phyloP scores from a whole-genome alignment of 805 yeast species.

The Myxozyma neotropica region DNA sequence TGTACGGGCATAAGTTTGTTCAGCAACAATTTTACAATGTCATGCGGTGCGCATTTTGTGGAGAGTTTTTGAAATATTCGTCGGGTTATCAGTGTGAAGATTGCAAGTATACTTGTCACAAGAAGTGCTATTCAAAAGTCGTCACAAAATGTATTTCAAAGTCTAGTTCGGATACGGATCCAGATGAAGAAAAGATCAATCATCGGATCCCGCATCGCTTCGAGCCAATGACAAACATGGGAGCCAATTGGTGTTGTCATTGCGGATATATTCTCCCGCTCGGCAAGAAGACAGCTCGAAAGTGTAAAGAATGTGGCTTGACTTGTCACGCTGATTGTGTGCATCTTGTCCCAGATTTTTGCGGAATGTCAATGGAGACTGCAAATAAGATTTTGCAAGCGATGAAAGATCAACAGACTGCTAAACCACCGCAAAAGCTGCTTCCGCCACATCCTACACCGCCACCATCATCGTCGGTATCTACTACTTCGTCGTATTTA shows the following conservation, averaged over 20 bases:
- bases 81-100: constrained; percentile 81
- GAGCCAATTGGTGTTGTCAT: constrained; percentile 99
- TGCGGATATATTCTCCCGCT: constrained; percentile 96
- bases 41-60: constrained; percentile 97
- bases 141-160: constrained; percentile 81
- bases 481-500: not conserved
- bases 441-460: constrained; percentile 1
- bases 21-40: constrained; percentile 93
- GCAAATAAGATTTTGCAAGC: constrained; percentile 87
- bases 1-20: constrained; percentile 93
- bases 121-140: constrained; percentile 74
- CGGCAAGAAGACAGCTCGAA: constrained; percentile 89
- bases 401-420: constrained; percentile 38
- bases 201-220: constrained; percentile 97
- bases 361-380: constrained; percentile 98
- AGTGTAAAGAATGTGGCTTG: constrained; percentile 70
- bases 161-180: constrained; percentile 62
- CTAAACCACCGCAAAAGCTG: not conserved
- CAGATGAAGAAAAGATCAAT: constrained; percentile 80
- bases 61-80: constrained; percentile 82
- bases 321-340: constrained; percentile 94
- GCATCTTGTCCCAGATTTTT: constrained; percentile 94
- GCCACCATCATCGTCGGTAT: not conserved
- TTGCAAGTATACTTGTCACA: constrained; percentile 75
- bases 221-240: constrained; percentile 86